Conservation (phyloP, 2,329 filamentous ascomycete species). For the Paecilomyces niveus region DNA sequence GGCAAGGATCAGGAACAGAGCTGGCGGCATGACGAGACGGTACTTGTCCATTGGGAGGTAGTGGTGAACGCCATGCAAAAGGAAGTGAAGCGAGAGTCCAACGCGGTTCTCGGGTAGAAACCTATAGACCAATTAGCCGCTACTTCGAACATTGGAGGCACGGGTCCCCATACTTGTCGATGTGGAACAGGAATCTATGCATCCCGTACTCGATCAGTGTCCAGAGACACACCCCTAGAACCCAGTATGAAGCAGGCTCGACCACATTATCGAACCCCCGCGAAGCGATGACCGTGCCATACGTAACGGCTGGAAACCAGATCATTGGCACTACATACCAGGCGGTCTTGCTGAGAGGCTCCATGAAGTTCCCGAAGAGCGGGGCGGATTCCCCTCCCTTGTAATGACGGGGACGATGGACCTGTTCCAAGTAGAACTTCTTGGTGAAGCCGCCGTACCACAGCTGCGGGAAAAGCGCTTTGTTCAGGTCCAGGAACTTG, state of each 20-base stretch:
- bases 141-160: not conserved
- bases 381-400: conserved; percentile 87
- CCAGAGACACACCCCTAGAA: conserved; percentile 71
- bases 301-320: conserved; percentile 76
- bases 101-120: conserved; percentile 86
- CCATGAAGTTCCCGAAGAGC: conserved; percentile 95
- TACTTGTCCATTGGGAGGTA: conserved; percentile 99
- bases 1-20: conserved; percentile 76
- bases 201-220: conserved; percentile 81
- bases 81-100: conserved; percentile 80
- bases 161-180: conserved; percentile 67
- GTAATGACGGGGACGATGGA: conserved; percentile 93
- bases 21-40: conserved; percentile 92
- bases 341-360: conserved; percentile 88
- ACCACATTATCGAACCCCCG: conserved; percentile 50
- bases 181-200: conserved; percentile 87
- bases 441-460: conserved; percentile 85
- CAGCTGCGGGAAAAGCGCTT: conserved; percentile 78
- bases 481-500: conserved; percentile 87
- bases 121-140: conserved; percentile 40
- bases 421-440: conserved; percentile 93
- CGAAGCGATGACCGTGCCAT: conserved; percentile 61
- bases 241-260: conserved; percentile 55
- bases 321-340: conserved; percentile 84
- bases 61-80: conserved; percentile 94